phyloP scores from a whole-genome alignment of 2,329 filamentous ascomycete species.

The Colletotrichum endophyticum region DNA sequence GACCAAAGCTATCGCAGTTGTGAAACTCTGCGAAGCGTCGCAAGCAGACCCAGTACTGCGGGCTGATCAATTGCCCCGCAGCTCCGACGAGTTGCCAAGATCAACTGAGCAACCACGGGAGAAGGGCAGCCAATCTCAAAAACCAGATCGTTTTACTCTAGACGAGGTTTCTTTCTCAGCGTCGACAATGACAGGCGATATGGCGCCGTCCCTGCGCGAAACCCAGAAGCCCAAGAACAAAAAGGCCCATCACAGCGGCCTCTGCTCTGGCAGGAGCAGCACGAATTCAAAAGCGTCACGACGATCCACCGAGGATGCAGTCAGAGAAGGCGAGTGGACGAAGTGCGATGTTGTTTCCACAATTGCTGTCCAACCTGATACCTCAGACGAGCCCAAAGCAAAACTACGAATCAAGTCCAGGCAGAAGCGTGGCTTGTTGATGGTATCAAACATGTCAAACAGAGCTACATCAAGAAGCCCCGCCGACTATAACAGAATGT shows the following conservation, averaged over 20 bases:
- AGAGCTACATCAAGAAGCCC: conserved; percentile 20
- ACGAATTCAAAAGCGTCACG: background rate
- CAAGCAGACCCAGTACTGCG: background rate
- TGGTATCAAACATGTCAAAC: conserved; percentile 49
- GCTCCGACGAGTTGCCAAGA: background rate
- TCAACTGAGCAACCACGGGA: background rate
- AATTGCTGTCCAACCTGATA: background rate
- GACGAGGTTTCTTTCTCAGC: background rate
- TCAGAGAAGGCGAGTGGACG: background rate
- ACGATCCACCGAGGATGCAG: background rate
- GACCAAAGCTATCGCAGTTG: background rate
- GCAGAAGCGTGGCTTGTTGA: conserved; percentile 52
- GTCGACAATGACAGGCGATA: background rate
- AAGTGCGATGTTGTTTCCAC: background rate
- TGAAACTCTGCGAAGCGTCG: background rate
- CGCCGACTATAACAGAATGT: background rate
- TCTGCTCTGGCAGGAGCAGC: background rate
- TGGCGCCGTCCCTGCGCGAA: background rate
- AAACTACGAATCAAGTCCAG: conserved; percentile 52
- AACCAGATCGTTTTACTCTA: background rate
- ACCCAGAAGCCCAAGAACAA: background rate
- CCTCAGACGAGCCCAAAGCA: conserved; percentile 36
- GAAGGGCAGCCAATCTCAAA: background rate
- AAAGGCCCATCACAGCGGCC: background rate
- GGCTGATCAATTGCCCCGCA: background rate